Conservation (phyloP, 2,329 filamentous ascomycete genomes). For the Elsinoe fawcettii region DNA sequence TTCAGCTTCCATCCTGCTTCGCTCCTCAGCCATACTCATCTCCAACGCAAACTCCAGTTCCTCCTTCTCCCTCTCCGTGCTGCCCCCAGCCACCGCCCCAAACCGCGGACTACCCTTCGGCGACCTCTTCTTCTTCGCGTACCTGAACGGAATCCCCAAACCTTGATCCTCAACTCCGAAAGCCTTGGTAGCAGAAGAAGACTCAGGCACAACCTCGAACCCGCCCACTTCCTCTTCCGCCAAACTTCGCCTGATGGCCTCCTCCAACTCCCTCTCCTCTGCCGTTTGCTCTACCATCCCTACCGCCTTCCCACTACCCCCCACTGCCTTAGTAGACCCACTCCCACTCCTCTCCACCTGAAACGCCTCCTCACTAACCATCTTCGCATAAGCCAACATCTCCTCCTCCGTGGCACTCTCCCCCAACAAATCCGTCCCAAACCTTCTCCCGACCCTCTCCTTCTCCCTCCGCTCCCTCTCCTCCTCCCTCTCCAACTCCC, state of each 20-base stretch:
- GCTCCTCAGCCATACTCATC: constrained; percentile 53
- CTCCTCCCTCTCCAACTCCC: constrained; percentile 69
- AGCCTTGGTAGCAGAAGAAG: too few species aligned
- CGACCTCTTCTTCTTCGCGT: constrained; percentile 31
- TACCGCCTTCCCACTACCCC: constrained; percentile 25
- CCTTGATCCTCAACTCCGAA: background rate
- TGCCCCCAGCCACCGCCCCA: constrained; percentile 28
- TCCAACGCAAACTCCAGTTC: constrained; percentile 57
- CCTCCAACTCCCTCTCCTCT: constrained; percentile 42
- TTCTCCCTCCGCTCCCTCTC: constrained; percentile 59
- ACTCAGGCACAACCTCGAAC: background rate
- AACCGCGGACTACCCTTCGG: constrained; percentile 20
- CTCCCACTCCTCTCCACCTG: constrained; percentile 27
- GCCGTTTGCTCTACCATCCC: background rate
- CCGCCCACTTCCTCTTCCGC: constrained; percentile 36
- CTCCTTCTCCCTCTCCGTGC: constrained; percentile 40
- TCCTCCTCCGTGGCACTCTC: constrained; percentile 53
- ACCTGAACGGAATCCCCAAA: constrained; percentile 39
- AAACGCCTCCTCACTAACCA: constrained; percentile 54
- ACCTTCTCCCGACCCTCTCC: constrained; percentile 65
- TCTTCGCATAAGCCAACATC: constrained; percentile 53
- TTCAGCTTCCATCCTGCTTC: constrained; percentile 32
- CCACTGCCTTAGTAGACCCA: too few species aligned
- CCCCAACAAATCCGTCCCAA: constrained; percentile 68
- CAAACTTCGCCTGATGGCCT: constrained; percentile 38